Conservation (phyloP, 768 basidiomycete genomes). For the Suillus clintonianus region DNA sequence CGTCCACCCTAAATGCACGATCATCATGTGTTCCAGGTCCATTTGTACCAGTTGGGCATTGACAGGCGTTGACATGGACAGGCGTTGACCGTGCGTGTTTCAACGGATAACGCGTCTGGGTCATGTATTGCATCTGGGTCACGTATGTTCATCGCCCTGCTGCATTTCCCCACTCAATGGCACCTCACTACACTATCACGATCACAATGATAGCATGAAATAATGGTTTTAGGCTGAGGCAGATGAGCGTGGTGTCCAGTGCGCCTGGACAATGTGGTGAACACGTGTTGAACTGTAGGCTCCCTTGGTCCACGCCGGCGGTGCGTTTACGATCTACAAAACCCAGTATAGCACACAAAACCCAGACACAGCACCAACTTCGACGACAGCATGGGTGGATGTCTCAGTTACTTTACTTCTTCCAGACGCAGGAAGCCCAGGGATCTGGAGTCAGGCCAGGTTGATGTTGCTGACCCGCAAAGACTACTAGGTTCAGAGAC, state of each 20-base stretch:
- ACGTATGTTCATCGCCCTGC: neutral
- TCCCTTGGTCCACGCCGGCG: neutral
- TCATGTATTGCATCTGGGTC: neutral
- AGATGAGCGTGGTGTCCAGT: neutral
- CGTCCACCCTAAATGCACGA: neutral
- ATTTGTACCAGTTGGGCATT: neutral
- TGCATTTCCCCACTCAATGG: neutral
- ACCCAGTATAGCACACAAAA: neutral
- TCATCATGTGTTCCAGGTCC: neutral
- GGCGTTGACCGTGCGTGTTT: neutral
- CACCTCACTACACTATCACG: neutral
- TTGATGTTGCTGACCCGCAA: neutral
- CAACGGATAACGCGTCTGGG: neutral
- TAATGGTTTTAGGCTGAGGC: neutral
- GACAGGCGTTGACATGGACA: neutral
- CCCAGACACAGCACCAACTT: neutral
- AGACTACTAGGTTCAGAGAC: neutral
- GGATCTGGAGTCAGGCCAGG: neutral
- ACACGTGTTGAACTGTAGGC: slow-evolving; percentile 1
- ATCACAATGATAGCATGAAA: neutral
- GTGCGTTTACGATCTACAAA: neutral
- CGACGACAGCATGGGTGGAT: slow-evolving; percentile 1
- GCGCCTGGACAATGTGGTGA: neutral
- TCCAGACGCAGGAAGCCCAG: neutral
- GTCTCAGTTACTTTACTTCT: neutral